Conservation (phyloP, 441 rosid genomes). For the Cnidoscolus chayamansa region DNA sequence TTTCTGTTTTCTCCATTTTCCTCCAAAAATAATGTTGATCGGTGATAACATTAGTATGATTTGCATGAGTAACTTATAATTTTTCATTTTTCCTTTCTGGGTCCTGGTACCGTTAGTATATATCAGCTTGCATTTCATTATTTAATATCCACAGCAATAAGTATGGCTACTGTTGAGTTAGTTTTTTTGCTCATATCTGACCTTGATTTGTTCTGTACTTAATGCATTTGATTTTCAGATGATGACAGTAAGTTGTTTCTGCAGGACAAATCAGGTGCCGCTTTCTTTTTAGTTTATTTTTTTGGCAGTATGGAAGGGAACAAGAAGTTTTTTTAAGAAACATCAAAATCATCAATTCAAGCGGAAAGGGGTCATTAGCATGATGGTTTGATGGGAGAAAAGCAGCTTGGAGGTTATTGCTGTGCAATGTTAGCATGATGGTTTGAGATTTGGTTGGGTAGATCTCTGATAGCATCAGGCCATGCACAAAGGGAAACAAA, state of each 20-base stretch:
- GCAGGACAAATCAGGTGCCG: background rate
- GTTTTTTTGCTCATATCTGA: no score
- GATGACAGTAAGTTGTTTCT: slow-evolving; percentile 1
- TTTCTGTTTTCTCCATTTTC: no score
- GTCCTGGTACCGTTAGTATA: background rate
- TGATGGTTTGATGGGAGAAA: no score
- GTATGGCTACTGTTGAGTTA: background rate
- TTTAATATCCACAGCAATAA: background rate
- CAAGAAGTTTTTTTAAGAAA: slow-evolving; percentile 40
- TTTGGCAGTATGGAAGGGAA: slow-evolving; percentile 38
- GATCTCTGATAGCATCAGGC: no score
- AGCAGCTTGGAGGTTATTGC: no score
- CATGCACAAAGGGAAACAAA: no score
- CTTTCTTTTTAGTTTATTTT: slow-evolving; percentile 3
- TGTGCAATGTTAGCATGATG: no score
- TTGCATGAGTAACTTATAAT: background rate
- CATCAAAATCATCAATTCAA: slow-evolving; percentile 37
- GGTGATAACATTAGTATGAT: background rate
- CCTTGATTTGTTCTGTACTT: background rate
- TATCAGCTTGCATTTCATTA: slow-evolving; percentile 8
- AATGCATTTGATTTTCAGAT: slow-evolving; percentile 14
- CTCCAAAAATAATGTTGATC: background rate
- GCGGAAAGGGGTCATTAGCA: slow-evolving; percentile 33
- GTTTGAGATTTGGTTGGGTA: no score
- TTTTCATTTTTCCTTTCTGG: background rate